Evolutionary conservation across 495 filamentous ascomycete species (phyloP), one percentile per base, ranked within the genome.

Genomic region (Penicillium bialowiezense): DNA sequence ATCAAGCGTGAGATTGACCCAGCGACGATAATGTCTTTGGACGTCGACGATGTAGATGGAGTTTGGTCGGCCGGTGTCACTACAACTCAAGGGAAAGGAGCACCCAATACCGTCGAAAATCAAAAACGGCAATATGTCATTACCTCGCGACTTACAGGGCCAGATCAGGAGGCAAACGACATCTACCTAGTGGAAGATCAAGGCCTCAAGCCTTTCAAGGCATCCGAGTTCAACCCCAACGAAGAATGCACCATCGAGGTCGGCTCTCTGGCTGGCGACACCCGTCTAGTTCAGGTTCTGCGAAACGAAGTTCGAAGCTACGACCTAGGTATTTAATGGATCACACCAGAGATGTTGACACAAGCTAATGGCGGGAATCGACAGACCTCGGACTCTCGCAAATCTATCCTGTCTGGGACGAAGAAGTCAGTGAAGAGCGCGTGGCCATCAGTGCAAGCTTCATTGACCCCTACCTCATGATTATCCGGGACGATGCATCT

Each of bases 391-490:
- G 85, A 8, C 76, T 99, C 29, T 78, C 83, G 36, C 91, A 97
- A 60, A 97, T 97, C 24, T 79, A 96, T 46, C 89, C 90, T 2
- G 84, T 97, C 72, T 79, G 82, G 46, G 92, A 97, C 52, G 93
- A 96, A 56, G 88, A 89, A 38, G 89, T 82, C 0, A 90, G 84
- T 15, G 87, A 90, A 29, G 84, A 85, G 52, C 83, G 88, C 4
- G 76, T 82, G 31, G 85, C 91, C 20, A 69, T 89, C 33, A 88
- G 79, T 58, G 86, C 87, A n/a, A 93, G 87, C 64, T 88, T 97
- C 55, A 76, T 78, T 10, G 93, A 97, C 59, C 90, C 91, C 5
- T 97, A 88, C 61, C 59, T 99, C n/a, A 72, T 95, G 2, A 78
- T 99, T 3, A 63, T 96, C 34, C 79, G 88, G 47, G 88, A 96